phyloP scores from a whole-genome alignment of 176 grass and related monocot genomes.

The Tillandsia fasciculata region DNA sequence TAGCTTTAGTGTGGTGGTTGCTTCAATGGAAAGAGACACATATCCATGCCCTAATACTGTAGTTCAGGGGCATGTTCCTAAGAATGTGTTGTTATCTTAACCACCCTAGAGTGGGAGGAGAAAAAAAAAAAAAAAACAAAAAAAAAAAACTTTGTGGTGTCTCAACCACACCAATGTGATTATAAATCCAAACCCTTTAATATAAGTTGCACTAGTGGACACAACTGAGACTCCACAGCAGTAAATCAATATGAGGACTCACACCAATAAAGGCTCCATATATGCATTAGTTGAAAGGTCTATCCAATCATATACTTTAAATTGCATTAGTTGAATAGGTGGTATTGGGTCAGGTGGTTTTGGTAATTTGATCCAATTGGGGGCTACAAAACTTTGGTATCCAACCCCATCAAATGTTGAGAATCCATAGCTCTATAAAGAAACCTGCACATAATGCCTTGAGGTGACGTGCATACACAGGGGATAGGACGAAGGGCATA shows the following conservation, averaged over 20 bases:
- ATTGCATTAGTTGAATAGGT: slow-evolving; percentile 37
- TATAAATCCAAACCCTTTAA: slow-evolving; percentile 2
- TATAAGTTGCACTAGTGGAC: slow-evolving; percentile 22
- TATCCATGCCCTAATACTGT: slow-evolving; percentile 34
- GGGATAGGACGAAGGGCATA: slow-evolving; percentile 15
- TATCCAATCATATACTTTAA: slow-evolving; percentile 41
- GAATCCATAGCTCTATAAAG: slow-evolving; percentile 7
- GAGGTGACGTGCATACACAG: not conserved
- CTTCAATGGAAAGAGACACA: slow-evolving; percentile 32
- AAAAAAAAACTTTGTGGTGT: slow-evolving; percentile 20
- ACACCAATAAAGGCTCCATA: not conserved
- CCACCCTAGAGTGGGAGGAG: not conserved
- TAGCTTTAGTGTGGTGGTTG: slow-evolving; percentile 54
- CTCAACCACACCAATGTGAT: too few species aligned
- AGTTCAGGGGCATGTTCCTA: slow-evolving; percentile 27
- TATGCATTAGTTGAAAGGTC: slow-evolving; percentile 37
- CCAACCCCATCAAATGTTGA: slow-evolving; percentile 5
- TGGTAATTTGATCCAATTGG: slow-evolving; percentile 18
- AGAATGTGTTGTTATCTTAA: slow-evolving; percentile 14
- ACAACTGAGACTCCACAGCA: slow-evolving; percentile 10
- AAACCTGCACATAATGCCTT: slow-evolving; percentile 6
- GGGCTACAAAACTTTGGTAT: slow-evolving; percentile 10
- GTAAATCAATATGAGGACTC: not conserved
- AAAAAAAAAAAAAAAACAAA: not conserved
- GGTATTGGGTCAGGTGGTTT: slow-evolving; percentile 32